Evolutionary conservation across 1,139 yeast genomes (phyloP).

Genomic region (Protomyces inouyei): DNA sequence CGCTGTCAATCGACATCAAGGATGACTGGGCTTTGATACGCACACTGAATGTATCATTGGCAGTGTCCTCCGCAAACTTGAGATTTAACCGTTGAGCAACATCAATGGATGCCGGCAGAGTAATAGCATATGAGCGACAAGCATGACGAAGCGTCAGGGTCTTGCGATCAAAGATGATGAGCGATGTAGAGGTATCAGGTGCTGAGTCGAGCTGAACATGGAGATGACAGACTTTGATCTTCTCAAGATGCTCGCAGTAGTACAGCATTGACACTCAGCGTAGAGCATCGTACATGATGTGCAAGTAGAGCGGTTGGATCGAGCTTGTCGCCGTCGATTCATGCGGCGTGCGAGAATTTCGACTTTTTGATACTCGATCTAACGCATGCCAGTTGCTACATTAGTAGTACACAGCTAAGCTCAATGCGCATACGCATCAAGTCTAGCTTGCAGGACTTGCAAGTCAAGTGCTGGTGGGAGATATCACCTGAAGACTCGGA

Average conservation of each 20-base stretch:
- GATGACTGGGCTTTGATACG: background rate
- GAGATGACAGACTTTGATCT: constrained; percentile 7
- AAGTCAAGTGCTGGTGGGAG: constrained; percentile 13
- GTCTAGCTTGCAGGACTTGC: background rate
- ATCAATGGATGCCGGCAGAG: constrained; percentile 15
- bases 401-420: background rate
- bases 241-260: constrained; percentile 16
- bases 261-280: constrained; percentile 8
- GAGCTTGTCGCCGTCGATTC: background rate
- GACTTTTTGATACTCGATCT: too few species aligned
- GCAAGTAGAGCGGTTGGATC: background rate
- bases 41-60: background rate
- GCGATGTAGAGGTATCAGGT: background rate
- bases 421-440: constrained; percentile 12
- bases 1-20: background rate
- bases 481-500: background rate
- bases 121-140: constrained; percentile 4
- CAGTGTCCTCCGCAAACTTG: background rate
- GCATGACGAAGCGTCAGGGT: constrained; percentile 18
- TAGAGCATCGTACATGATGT: background rate
- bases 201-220: background rate
- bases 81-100: background rate
- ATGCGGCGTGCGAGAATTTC: background rate
- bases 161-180: constrained; percentile 17
- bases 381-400: too few species aligned